Percentiles rank a stretch among this genome's conserved stretches.
These are phyloP conservation scores for Evernia prunastri DNA, from an alignment of 495 filamentous ascomycete genomes.

Conservation along the genomic window DNA sequence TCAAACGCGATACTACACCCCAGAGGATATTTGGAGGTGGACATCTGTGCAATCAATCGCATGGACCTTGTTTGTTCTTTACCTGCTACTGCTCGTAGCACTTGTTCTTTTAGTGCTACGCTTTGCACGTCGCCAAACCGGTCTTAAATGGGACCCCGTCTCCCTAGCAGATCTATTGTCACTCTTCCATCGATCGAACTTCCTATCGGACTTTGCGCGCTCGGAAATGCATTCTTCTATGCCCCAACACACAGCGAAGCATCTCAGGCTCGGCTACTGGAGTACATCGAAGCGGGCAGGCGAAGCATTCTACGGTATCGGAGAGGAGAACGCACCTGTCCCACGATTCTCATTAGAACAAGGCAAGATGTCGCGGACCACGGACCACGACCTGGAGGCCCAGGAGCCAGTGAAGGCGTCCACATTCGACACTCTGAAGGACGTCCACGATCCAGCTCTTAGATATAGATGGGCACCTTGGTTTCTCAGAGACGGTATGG, in stretches of 20 bases:
- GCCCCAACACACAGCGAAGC: slow-evolving; percentile 39
- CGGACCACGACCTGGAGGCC: slow-evolving; percentile 41
- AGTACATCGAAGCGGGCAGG: slow-evolving; percentile 49
- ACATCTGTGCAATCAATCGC: slow-evolving; percentile 65
- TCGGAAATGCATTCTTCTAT: slow-evolving; percentile 50
- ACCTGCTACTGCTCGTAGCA: slow-evolving; percentile 57
- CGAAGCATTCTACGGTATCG: slow-evolving; percentile 59
- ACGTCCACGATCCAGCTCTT: slow-evolving; percentile 42
- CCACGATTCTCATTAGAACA: slow-evolving; percentile 50
- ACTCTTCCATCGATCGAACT: slow-evolving; percentile 72
- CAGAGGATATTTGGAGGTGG: slow-evolving; percentile 61
- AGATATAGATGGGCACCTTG: slow-evolving; percentile 69
- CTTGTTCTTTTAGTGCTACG: slow-evolving; percentile 47
- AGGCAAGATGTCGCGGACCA: slow-evolving; percentile 33
- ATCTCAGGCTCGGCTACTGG: slow-evolving; percentile 79
- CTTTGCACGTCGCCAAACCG: slow-evolving; percentile 49
- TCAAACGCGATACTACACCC: slow-evolving; percentile 46
- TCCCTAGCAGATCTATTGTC: slow-evolving; percentile 71
- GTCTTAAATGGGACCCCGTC: slow-evolving; percentile 78
- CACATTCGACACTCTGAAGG: slow-evolving; percentile 34
- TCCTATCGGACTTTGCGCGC: slow-evolving; percentile 58
- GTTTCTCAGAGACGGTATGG: slow-evolving; percentile 59
- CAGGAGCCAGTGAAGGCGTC: slow-evolving; percentile 26
- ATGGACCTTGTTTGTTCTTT: slow-evolving; percentile 71
- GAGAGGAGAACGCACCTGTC: slow-evolving; percentile 51